Evolutionary conservation across 2,329 filamentous ascomycete species (phyloP), one percentile per base, ranked within the genome.

Genomic region (Knufia petricola): DNA sequence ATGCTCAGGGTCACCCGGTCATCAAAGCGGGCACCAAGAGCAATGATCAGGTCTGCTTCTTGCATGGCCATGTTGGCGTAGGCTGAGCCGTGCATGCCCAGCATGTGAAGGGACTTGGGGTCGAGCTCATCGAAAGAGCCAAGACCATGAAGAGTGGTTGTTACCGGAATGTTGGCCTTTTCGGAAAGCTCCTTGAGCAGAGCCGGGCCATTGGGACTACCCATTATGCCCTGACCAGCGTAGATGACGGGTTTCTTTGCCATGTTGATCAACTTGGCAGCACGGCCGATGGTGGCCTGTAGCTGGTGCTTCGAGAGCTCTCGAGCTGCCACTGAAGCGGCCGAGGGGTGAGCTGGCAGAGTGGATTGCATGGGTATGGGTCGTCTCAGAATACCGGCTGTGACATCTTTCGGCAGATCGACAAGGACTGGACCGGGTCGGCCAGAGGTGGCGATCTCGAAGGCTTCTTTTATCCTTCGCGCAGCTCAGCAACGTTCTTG

Each of bases 21-120:
- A 63, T 98, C 92, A 63, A 98, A 96, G 50, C 90, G 86, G 42
- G 82, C 87, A 60, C 92, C 92, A 17, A 98, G 79, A 46, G 90
- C 90, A 61, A 98, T 87, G 66, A 98, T 92, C 54, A 98, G 75
- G 69, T 98, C 92, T 12, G 92, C 86, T 66, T 95, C 85, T 69
- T 98, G 90, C 74, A 98, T 95, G 13, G 92, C 81, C 84, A 95
- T 87, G 74, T 98, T 98, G 65, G 92, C 92, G 63, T 94, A 98
- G 6, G 88, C 89, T 7, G 89, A 85, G 52, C 92, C 92, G 73
- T 96, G 90, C 92, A 96, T 96, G 56, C 92, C 92, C 24, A 96
- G 81, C 92, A 98, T 98, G 71, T 96, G 89, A 45, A 96, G 77
- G 38, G 89, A 85, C 77, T 95, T 95, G 57, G 87, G 81, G 62